phyloP scores from a whole-genome alignment of 2,329 filamentous ascomycete species.

The Penicillium italicum region DNA sequence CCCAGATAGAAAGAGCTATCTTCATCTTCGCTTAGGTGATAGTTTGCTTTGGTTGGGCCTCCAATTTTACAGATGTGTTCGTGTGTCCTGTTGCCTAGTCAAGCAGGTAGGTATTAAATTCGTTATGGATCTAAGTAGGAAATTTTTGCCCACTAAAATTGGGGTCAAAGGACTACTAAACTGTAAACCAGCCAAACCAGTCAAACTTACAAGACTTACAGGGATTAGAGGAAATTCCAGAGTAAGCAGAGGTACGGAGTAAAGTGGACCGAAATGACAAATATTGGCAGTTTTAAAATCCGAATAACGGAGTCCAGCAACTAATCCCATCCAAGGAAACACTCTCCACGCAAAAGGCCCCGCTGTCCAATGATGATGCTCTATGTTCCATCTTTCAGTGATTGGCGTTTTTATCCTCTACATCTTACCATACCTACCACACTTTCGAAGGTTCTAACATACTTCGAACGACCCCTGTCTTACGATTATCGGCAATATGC shows the following conservation, averaged over 20 bases:
- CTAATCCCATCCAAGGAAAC: conserved; percentile 12
- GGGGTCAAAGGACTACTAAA: not conserved
- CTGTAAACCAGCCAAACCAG: not conserved
- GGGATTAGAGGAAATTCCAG: not conserved
- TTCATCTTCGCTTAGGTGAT: not conserved
- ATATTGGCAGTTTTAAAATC: conserved; percentile 14
- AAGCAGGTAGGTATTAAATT: not conserved
- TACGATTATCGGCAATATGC: conserved; percentile 14
- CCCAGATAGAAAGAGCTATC: not conserved
- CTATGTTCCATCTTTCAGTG: conserved; percentile 7
- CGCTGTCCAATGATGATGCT: not conserved
- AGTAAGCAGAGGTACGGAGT: not conserved
- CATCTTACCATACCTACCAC: conserved; percentile 12
- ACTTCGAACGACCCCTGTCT: conserved; percentile 6
- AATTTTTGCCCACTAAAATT: not conserved
- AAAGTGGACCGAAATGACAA: conserved; percentile 1
- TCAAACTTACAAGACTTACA: not conserved
- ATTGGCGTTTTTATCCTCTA: conserved; percentile 11
- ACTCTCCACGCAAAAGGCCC: not conserved
- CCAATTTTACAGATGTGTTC: too few relatives aligned
- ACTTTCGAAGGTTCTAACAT: not conserved
- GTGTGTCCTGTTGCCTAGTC: not conserved
- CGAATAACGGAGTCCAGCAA: not conserved
- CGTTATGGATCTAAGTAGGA: not conserved
- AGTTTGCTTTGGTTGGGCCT: too few relatives aligned